phyloP scores from a whole-genome alignment of 2,329 filamentous ascomycete species.

The Aspergillus calidoustus region DNA sequence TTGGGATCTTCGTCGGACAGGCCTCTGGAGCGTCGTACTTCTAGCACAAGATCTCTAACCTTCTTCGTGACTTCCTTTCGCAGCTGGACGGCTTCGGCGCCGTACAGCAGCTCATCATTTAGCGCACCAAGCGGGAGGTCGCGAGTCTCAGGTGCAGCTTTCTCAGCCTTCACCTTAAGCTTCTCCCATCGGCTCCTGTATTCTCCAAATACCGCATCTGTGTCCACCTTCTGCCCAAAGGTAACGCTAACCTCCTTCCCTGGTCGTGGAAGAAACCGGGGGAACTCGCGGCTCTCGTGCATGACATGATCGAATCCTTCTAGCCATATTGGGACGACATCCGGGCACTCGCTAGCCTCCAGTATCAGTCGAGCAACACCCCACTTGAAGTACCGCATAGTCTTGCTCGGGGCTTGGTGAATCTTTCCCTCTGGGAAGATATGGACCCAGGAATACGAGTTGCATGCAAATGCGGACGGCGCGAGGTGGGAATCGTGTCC shows the following conservation, averaged over 20 bases:
- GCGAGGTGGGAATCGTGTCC: constrained; percentile 61
- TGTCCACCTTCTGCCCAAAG: constrained; percentile 73
- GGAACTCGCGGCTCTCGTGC: constrained; percentile 79
- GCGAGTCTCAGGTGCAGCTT: constrained; percentile 43
- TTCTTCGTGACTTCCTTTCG: constrained; percentile 79
- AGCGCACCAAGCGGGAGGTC: constrained; percentile 59
- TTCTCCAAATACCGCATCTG: constrained; percentile 76
- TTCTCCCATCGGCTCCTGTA: constrained; percentile 74
- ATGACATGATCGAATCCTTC: constrained; percentile 88
- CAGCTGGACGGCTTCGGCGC: constrained; percentile 74
- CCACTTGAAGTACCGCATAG: constrained; percentile 98
- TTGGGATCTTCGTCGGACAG: constrained; percentile 80
- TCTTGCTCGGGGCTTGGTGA: constrained; percentile 78
- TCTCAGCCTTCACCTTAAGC: constrained; percentile 61
- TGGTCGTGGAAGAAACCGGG: constrained; percentile 77
- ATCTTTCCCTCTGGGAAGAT: constrained; percentile 96
- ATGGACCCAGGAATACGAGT: constrained; percentile 84
- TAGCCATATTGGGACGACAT: constrained; percentile 92
- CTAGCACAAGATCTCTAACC: constrained; percentile 78
- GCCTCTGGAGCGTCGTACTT: constrained; percentile 72
- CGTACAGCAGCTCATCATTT: constrained; percentile 67
- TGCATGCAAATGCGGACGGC: constrained; percentile 71
- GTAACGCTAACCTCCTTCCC: constrained; percentile 63
- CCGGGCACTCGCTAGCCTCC: constrained; percentile 83
- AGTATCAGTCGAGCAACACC: constrained; percentile 89